A percentile compares a stretch with the other conserved stretches of the same genome.
Conservation (phyloP, 768 basidiomycete genomes). For the Exidia glandulosa region DNA sequence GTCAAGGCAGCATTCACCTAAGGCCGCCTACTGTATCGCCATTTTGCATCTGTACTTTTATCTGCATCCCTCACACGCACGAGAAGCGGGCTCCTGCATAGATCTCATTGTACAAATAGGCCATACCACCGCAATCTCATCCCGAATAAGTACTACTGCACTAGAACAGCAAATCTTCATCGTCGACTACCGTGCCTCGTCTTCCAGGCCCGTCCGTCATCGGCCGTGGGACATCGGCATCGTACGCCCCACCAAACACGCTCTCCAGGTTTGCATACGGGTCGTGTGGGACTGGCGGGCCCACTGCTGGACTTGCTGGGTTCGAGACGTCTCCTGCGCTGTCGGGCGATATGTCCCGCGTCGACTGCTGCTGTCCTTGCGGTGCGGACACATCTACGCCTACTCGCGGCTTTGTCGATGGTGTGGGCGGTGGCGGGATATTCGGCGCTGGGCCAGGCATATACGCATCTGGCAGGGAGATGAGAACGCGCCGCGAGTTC, state of each 20-base stretch:
- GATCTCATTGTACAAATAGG: too few species aligned
- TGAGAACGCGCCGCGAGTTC: slow-evolving; percentile 61
- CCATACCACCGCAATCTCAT: too few species aligned
- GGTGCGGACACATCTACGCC: slow-evolving; percentile 8
- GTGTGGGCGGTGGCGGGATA: slow-evolving; percentile 14
- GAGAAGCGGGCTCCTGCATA: too few species aligned
- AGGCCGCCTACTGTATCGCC: too few species aligned
- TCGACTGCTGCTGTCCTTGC: slow-evolving; percentile 7
- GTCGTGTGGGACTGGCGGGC: slow-evolving; percentile 26
- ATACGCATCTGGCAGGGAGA: slow-evolving; percentile 39
- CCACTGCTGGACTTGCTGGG: slow-evolving; percentile 11
- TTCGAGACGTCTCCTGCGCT: slow-evolving; percentile 13
- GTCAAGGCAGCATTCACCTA: neutral
- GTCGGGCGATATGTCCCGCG: slow-evolving; percentile 8
- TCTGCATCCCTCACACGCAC: too few species aligned
- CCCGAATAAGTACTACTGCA: too few species aligned
- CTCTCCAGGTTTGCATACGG: slow-evolving; percentile 77
- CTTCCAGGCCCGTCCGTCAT: slow-evolving; percentile 26
- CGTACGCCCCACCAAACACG: slow-evolving; percentile 56
- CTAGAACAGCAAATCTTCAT: slow-evolving; percentile 63
- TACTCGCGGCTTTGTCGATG: slow-evolving; percentile 19
- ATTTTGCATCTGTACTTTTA: too few species aligned
- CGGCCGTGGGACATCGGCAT: slow-evolving; percentile 63
- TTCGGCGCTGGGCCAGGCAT: slow-evolving; percentile 12
- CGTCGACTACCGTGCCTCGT: slow-evolving; percentile 30